Evolutionary conservation across 2,329 filamentous ascomycete genomes (phyloP).

Genomic region (Paracorniculantispora psalliotae): DNA sequence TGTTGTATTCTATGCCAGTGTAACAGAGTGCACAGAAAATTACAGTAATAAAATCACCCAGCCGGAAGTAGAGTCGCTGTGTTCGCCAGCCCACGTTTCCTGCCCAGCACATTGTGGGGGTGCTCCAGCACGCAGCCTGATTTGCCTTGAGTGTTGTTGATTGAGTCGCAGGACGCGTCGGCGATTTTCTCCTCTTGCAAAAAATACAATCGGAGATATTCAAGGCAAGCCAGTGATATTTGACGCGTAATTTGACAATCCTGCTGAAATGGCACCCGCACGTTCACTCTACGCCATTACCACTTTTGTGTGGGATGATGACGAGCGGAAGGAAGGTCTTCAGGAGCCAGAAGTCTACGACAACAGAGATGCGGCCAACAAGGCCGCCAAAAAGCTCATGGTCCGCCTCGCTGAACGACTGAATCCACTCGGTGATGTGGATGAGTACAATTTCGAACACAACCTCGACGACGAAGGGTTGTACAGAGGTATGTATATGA

Average conservation of each 20-base stretch:
- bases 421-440: not conserved
- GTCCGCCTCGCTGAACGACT: not conserved
- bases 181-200: not conserved
- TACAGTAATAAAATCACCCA: no score
- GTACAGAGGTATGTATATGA: slow-evolving; percentile 1
- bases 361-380: not conserved
- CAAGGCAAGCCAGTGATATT: no score
- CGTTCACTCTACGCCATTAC: not conserved
- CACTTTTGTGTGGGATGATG: not conserved
- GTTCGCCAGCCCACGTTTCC: no score
- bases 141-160: not conserved
- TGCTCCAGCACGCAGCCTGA: not conserved
- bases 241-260: not conserved
- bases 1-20: not conserved
- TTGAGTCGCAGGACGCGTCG: not conserved
- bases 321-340: not conserved
- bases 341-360: slow-evolving; percentile 12
- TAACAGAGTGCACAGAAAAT: no score
- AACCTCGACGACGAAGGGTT: slow-evolving; percentile 11
- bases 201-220: no score
- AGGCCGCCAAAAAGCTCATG: slow-evolving; percentile 4
- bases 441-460: not conserved
- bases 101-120: not conserved
- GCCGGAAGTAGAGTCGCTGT: not conserved
- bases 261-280: not conserved